phyloP scores from a whole-genome alignment of 164 flowering plant species.

The Protea cynaroides region DNA sequence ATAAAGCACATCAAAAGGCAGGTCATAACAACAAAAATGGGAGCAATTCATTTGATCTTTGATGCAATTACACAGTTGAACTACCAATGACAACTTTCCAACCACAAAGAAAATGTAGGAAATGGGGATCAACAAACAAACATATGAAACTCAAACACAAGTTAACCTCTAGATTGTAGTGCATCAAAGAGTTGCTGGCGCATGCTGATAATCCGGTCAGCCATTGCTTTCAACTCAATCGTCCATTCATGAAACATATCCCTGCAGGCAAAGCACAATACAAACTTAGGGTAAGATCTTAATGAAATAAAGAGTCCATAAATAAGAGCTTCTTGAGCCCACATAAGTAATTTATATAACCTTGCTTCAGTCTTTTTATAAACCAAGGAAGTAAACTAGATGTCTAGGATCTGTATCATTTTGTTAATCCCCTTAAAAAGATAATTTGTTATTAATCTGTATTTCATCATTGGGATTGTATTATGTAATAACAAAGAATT shows the following conservation, averaged over 20 bases:
- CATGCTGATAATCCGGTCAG: constrained; percentile 95
- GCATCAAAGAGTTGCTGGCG: constrained; percentile 80
- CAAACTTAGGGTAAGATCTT: not conserved
- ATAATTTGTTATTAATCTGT: no score
- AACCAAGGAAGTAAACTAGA: no score
- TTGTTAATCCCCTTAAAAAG: no score
- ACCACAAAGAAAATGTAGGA: not conserved
- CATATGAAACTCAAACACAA: no score
- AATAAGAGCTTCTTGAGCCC: not conserved
- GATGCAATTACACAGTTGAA: not conserved
- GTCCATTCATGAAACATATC: constrained; percentile 88
- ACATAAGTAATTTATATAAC: no score
- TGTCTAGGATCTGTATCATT: no score
- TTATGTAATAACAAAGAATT: no score
- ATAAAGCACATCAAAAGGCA: not conserved
- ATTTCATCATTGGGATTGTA: no score
- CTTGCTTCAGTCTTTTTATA: no score
- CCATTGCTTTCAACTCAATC: constrained; percentile 96
- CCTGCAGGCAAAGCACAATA: constrained; percentile 28
- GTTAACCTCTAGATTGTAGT: constrained; percentile 60
- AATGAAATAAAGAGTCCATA: not conserved
- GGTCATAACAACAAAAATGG: not conserved
- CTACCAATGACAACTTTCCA: not conserved
- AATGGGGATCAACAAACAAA: not conserved
- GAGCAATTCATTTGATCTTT: not conserved